Conservation (phyloP, 805 yeast genomes). For the Clavispora asparagi region DNA sequence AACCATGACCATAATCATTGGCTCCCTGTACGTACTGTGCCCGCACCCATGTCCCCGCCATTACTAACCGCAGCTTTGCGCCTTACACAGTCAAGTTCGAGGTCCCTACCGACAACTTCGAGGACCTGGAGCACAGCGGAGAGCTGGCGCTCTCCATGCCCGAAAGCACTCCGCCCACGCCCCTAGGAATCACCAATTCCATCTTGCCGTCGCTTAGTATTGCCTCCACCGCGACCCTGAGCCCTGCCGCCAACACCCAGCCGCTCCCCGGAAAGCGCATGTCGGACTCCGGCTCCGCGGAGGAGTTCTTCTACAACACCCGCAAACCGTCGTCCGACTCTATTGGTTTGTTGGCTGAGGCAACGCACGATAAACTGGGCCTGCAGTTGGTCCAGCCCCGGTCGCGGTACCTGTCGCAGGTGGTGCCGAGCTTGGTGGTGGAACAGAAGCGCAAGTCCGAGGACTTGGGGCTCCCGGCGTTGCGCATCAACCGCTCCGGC, state of each 20-base stretch:
- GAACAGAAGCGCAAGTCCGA: constrained; percentile 27
- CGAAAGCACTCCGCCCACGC: neutral
- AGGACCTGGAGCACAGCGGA: neutral
- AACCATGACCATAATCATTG: constrained; percentile 62
- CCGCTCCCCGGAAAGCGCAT: constrained; percentile 17
- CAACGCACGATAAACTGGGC: constrained; percentile 19
- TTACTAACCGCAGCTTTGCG: constrained; percentile 43
- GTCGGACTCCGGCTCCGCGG: constrained; percentile 34
- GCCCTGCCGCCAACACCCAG: constrained; percentile 14
- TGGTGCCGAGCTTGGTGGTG: constrained; percentile 28
- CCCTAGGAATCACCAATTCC: constrained; percentile 14
- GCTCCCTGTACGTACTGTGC: constrained; percentile 51
- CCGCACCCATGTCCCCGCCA: neutral
- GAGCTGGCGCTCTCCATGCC: neutral
- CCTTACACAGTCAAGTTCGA: constrained; percentile 75
- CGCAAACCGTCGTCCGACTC: constrained; percentile 17
- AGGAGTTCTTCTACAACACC: constrained; percentile 45
- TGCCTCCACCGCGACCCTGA: constrained; percentile 24
- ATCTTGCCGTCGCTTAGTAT: constrained; percentile 34
- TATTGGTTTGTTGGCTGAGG: constrained; percentile 16
- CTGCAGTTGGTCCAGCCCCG: constrained; percentile 42
- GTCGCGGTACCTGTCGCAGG: constrained; percentile 29
- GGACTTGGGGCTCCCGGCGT: constrained; percentile 30
- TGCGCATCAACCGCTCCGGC: constrained; percentile 30
- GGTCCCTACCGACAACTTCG: constrained; percentile 17